Evolutionary conservation across 2,329 filamentous ascomycete species (phyloP), one percentile per base, ranked within the genome.

Genomic region (Myriosclerotinia scirpicola): DNA sequence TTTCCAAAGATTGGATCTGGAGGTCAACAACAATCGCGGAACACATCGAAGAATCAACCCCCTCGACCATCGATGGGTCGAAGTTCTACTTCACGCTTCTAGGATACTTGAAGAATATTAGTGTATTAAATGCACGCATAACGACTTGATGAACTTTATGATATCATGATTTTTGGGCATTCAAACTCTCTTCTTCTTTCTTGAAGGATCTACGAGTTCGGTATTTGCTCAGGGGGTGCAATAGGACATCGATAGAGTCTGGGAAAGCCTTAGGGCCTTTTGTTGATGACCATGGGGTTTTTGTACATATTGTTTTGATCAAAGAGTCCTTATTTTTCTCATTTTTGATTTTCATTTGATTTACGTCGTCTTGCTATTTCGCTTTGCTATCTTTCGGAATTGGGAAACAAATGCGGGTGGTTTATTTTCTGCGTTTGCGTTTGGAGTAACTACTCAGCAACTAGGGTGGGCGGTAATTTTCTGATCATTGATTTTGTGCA

Each of bases 1-100:
- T 93, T 92, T 73, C 86, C 89, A 75, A 90, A 88, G 79, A 92
- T 93, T 75, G 90, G 90, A 9, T 69, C 74, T 73, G 89, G 89
- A 53, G 63, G 64, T 48, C 67, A 61, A 48, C 61, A 52, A 30
- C 64, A 68, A 42, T 69, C 69, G n/a, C 69, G 68, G 44, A 71
- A 62, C 38, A 71, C 70, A 34, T 70, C 72, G 34, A 75, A 73
- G 55, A 55, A 67, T 14, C 67, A 68, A 48, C 65, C 54, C 44
- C 62, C 70, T 17, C 69, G 75, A 69, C 70, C 72, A n/a, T 44
- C 66, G 3, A 64, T 76, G 44, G 70, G 71, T n/a, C 71, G 75
- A 58, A 76, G 71, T 68, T 76, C 74, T 38, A 76, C 74, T 52
- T 72, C 74, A 65, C 73, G 72, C 46, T 77, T 76, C 66, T 77